These are phyloP conservation scores for Cinnamomum chago DNA, from an alignment of 164 flowering plant genomes.

Conservation along the genomic window DNA sequence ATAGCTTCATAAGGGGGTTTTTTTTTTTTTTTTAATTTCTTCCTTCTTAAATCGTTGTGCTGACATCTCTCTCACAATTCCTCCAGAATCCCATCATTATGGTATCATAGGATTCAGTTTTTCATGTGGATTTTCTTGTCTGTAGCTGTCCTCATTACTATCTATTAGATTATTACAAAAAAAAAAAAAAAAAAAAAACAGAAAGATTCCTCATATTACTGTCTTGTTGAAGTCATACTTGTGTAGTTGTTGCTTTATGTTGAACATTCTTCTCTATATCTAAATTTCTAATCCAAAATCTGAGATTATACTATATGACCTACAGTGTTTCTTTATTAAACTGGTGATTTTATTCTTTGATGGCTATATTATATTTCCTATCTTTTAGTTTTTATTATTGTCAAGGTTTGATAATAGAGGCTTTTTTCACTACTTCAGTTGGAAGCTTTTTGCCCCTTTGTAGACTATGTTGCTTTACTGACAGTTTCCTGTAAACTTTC, in stretches of 20 bases:
- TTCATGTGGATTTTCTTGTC: too few species aligned
- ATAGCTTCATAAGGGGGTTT: too few species aligned
- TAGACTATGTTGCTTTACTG: not conserved
- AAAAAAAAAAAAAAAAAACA: not conserved
- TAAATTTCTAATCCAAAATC: not conserved
- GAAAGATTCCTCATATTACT: not conserved
- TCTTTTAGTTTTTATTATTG: not conserved
- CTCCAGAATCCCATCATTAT: too few species aligned
- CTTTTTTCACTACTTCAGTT: not conserved
- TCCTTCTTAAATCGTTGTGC: too few species aligned
- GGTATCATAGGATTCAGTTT: too few species aligned
- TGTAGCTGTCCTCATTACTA: too few species aligned
- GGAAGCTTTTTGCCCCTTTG: not conserved
- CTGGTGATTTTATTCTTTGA: not conserved
- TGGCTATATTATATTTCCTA: not conserved
- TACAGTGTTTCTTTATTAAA: not conserved
- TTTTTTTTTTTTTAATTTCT: too few species aligned
- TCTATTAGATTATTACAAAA: too few species aligned
- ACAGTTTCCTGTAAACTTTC: slow-evolving; percentile 6
- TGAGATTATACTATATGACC: not conserved
- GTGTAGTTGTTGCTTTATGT: not conserved
- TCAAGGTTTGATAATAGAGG: not conserved
- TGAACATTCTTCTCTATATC: not conserved
- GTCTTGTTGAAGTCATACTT: not conserved
- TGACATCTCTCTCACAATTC: too few species aligned